A percentile compares a stretch with the other conserved stretches of the same genome.
These are phyloP conservation scores for Albifimbria verrucaria DNA, from an alignment of 2,329 filamentous ascomycete species.

Conservation along the genomic window DNA sequence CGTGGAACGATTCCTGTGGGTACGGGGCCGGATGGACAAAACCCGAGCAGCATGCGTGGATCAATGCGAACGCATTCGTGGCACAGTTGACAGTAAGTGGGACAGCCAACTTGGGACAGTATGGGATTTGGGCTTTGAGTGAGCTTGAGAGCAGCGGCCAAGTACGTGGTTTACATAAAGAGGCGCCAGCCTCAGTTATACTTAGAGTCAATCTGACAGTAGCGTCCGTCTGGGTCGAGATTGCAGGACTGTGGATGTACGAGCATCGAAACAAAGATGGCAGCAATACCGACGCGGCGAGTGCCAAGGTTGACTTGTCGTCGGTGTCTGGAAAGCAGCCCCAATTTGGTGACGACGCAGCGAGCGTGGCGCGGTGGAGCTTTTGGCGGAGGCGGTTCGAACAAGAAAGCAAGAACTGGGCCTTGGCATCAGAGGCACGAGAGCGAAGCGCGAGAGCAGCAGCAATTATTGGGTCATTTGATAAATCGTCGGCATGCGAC, in stretches of 20 bases:
- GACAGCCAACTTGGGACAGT: neutral
- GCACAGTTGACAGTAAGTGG: neutral
- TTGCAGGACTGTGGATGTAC: neutral
- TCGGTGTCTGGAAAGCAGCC: neutral
- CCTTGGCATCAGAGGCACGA: neutral
- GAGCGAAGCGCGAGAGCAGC: neutral
- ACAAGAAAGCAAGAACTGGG: neutral
- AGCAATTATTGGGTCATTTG: neutral
- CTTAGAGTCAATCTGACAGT: neutral
- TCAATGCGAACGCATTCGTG: slow-evolving; percentile 4
- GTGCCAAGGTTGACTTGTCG: neutral
- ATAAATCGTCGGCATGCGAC: too few relatives aligned
- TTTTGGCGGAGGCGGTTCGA: neutral
- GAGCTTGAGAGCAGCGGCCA: neutral
- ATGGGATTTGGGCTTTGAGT: neutral
- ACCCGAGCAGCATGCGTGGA: slow-evolving; percentile 2
- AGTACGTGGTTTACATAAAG: neutral
- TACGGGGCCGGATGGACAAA: slow-evolving; percentile 2
- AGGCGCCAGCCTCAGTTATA: neutral
- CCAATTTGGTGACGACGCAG: neutral
- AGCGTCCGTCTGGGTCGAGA: neutral
- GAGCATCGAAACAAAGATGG: neutral
- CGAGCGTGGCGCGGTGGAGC: neutral
- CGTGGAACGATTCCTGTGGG: slow-evolving; percentile 3
- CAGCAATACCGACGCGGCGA: neutral